Base-by-base conservation (phyloP, 2,329 filamentous ascomycete species). In the Curvularia sp. region DNA sequence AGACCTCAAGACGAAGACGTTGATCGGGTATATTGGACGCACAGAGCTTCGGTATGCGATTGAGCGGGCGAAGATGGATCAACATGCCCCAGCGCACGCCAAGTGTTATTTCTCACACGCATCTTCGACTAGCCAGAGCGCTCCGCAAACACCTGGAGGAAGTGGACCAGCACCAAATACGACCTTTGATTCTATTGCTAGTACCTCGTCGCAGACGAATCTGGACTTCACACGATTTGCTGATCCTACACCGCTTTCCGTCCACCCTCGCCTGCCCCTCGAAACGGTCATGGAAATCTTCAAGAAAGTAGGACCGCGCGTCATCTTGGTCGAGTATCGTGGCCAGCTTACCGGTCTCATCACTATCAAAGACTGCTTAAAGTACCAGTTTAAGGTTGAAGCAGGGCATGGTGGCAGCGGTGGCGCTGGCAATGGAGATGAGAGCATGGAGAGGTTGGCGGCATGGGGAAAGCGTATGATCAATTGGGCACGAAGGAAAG, bases 211-310 rank as follows among this genome's bases (percentile, higher is more conserved):
- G 0, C 57, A 59, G 82, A 86, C 3, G 82, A 84, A 6, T 15
- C 79, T 97, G 32, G 92, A 98, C 73, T 91, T 99, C 66, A 89
- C 88, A 68, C 88, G 90, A 47, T 98, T 94, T 72, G 89, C 97
- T 51, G 94, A 99, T 74, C 84, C 89, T 8, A 96, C 93, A 0
- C 95, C 95, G 0, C 86, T 99, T 1, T 91, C 93, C 0, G 93
- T 93, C 1, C 95, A 99, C 72, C 95, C 95, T 0, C 88, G 92
- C 1, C 86, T 98, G 0, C 91, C 94, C 0, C 86, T 99, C 0
- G 95, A 99, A 78, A 99, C 95, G 0, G 94, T 96, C 30, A 97
- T 99, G 93, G 95, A 99, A 73, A 83, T 99, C 10, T 99, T 99
- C 82, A 94, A 94, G 76, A 99, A 98, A 80, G 96, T 99, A 75